Evolutionary conservation across 495 filamentous ascomycete species (phyloP), one percentile per base, ranked within the genome.

Genomic region (Penicillium paxilli): DNA sequence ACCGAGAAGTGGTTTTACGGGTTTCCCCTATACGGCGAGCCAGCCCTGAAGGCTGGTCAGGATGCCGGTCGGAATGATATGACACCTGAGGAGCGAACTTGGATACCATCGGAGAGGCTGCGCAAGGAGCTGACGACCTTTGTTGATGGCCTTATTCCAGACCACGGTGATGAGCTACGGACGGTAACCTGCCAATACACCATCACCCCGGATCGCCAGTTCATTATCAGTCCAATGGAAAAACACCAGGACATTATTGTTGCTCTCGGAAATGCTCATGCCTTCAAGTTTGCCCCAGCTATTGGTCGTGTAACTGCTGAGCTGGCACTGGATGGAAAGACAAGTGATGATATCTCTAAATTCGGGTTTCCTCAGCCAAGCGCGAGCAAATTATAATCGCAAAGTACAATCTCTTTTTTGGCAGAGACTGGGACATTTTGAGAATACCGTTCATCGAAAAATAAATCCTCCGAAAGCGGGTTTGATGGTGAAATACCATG

Each of bases 241-340:
- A 59, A 49, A 8, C 42, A 63, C n/a, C 52, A 28, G 3, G 59
- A 66, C 47, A 54, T 68, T 21, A 66, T 68, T 47, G 47, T 68
- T 20, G 63, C 59, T 1, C 23, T 66, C 21, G 65, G 65, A 12
- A 60, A 59, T 38, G 65, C 57, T 9, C 65, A 68, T 61, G 65
- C 65, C 9, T 68, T 68, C 40, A 68, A 68, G 17, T 68, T 68
- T 50, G 63, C 59, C 0, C 65, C 65, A 24, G 65, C 65, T 1
- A 63, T 67, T 42, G 65, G 65, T 8, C 57, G 65, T 24, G 63
- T 55, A 11, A 24, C 65, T 8, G 65, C 65, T 1, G 65, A 68
- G 49, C 40, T 68, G 20, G 65, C 65, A 0, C 48, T 66, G 30
- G 65, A 68, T 56, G 65, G 65, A 5, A 44, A 47, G 42, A 68